Conservation (phyloP, 306 rosid genomes). For the Quercus suber region DNA sequence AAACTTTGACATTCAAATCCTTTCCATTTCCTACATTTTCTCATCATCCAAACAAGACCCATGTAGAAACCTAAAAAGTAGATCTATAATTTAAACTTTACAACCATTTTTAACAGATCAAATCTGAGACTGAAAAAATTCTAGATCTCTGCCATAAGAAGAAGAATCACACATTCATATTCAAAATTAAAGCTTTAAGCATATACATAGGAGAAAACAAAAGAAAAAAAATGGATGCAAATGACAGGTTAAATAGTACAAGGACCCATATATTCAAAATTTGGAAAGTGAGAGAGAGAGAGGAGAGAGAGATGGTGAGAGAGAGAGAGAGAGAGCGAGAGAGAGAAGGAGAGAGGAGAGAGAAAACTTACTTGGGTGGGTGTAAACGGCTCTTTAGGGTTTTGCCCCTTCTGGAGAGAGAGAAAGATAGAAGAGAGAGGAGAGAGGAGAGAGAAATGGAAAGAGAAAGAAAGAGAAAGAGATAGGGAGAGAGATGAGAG, state of each 20-base stretch:
- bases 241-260: constrained; percentile 52
- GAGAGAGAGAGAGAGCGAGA: constrained; percentile 26
- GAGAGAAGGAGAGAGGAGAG: constrained; percentile 37
- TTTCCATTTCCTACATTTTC: constrained; percentile 32
- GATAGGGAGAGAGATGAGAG: constrained; percentile 32
- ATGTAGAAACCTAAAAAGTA: not conserved
- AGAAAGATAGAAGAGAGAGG: constrained; percentile 29
- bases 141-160: constrained; percentile 34
- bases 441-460: constrained; percentile 31
- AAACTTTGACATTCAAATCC: constrained; percentile 35
- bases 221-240: constrained; percentile 39
- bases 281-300: constrained; percentile 32
- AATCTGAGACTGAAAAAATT: constrained; percentile 20
- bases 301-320: constrained; percentile 19
- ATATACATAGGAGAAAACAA: constrained; percentile 28
- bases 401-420: constrained; percentile 96
- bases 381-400: constrained; percentile 99
- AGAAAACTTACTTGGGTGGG: constrained; percentile 97
- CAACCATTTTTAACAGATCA: not conserved
- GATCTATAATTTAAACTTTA: constrained; percentile 36
- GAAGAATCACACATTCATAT: constrained; percentile 15
- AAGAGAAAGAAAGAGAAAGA: constrained; percentile 41
- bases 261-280: constrained; percentile 86
- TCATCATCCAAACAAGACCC: constrained; percentile 14
- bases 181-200: constrained; percentile 5